These are phyloP conservation scores for Aeminium ludgeri DNA, from an alignment of 495 filamentous ascomycete species.

Conservation along the genomic window DNA sequence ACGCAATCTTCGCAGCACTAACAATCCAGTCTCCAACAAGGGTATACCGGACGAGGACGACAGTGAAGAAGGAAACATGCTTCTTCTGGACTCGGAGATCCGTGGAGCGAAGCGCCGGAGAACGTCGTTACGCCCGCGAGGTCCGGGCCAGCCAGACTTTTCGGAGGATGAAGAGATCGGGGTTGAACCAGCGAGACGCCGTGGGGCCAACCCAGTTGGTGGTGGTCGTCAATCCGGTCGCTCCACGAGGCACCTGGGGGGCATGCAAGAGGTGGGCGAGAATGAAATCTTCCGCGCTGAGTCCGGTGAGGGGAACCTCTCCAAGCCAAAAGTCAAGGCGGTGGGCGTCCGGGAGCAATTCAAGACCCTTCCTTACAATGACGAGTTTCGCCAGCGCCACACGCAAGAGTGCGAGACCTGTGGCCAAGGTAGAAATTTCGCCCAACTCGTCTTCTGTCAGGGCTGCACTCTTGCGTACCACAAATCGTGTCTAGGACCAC, in stretches of 20 bases:
- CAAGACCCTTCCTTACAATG: constrained; percentile 32
- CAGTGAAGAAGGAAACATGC: constrained; percentile 1
- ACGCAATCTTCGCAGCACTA: constrained; percentile 1
- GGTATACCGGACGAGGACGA: constrained; percentile 1
- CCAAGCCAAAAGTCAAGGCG: constrained; percentile 31
- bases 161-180: background rate
- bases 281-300: constrained; percentile 40
- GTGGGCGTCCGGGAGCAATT: constrained; percentile 55
- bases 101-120: constrained; percentile 1
- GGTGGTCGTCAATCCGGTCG: constrained; percentile 22
- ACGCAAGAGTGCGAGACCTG: constrained; percentile 60
- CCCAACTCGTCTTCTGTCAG: constrained; percentile 66
- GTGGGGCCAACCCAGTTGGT: background rate
- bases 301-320: constrained; percentile 19
- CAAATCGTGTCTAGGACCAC: constrained; percentile 59
- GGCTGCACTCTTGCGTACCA: constrained; percentile 77
- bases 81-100: constrained; percentile 10
- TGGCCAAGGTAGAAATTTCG: constrained; percentile 31
- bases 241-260: constrained; percentile 25
- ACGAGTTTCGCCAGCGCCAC: constrained; percentile 51
- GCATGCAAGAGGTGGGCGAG: constrained; percentile 48
- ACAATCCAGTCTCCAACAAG: background rate
- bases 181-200: no score
- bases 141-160: no score
- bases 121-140: background rate